Evolutionary conservation across 2,329 filamentous ascomycete species (phyloP).

Genomic region (Sclerotiophoma versabilis): DNA sequence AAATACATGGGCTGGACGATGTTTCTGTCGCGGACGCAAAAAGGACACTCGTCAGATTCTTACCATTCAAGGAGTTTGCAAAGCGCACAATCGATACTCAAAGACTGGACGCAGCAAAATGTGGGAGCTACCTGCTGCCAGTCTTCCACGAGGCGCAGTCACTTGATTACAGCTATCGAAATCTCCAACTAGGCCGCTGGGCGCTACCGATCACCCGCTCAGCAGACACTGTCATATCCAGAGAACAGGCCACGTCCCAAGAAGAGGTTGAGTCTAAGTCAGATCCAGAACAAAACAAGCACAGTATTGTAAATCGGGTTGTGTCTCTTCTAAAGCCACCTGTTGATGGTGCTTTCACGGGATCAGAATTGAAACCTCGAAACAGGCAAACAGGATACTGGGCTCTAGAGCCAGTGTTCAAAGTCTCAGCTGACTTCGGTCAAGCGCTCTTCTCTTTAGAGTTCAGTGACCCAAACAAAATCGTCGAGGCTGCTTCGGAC

Average conservation of each 20-base stretch:
- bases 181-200: constrained; percentile 36
- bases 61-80: constrained; percentile 29
- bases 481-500: constrained; percentile 4
- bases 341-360: constrained; percentile 1
- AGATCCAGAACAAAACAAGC: background rate
- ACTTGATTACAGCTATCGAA: constrained; percentile 34
- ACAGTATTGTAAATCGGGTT: constrained; percentile 5
- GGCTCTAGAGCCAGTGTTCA: constrained; percentile 22
- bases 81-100: constrained; percentile 29
- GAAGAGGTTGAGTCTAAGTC: background rate
- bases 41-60: constrained; percentile 35
- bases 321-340: constrained; percentile 6
- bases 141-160: constrained; percentile 24
- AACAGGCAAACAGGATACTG: constrained; percentile 23
- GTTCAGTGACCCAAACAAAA: constrained; percentile 1
- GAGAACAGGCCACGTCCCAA: background rate
- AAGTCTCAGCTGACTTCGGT: constrained; percentile 32
- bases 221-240: background rate
- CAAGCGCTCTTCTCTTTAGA: constrained; percentile 33
- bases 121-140: constrained; percentile 27
- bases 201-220: constrained; percentile 22
- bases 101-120: constrained; percentile 18
- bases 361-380: background rate
- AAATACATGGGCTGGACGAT: constrained; percentile 37
- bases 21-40: constrained; percentile 36